phyloP scores from a whole-genome alignment of 2,329 filamentous ascomycete genomes.

The Aureobasidium lini region DNA sequence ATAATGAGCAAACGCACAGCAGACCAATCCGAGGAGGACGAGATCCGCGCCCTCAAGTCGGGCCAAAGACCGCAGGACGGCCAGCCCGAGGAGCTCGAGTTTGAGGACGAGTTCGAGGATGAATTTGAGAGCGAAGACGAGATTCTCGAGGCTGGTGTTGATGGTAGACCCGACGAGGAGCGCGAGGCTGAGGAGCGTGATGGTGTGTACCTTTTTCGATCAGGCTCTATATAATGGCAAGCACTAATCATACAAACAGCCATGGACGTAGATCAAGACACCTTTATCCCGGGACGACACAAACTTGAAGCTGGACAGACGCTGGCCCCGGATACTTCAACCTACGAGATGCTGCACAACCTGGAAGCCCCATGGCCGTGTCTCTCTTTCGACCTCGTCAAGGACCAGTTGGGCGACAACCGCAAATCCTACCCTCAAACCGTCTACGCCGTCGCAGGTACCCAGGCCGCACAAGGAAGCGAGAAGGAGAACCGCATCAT shows the following conservation, averaged over 20 bases:
- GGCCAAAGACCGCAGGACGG: constrained; percentile 51
- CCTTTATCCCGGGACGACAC: constrained; percentile 91
- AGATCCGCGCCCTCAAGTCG: constrained; percentile 49
- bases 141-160: constrained; percentile 87
- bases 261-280: constrained; percentile 91
- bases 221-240: not conserved
- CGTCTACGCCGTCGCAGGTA: constrained; percentile 89
- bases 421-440: constrained; percentile 91
- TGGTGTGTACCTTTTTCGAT: constrained; percentile 36
- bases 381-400: constrained; percentile 87
- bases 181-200: constrained; percentile 80
- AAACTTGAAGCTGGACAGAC: constrained; percentile 88
- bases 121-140: constrained; percentile 89
- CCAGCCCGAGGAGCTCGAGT: constrained; percentile 57
- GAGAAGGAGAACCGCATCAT: constrained; percentile 86
- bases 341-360: constrained; percentile 95
- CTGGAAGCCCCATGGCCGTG: constrained; percentile 95
- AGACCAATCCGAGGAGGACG: constrained; percentile 43
- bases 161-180: constrained; percentile 86
- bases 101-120: constrained; percentile 92
- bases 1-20: constrained; percentile 55
- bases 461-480: constrained; percentile 71
- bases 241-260: constrained; percentile 40
- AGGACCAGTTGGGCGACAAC: constrained; percentile 77
- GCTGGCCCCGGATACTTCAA: constrained; percentile 82